phyloP scores from a whole-genome alignment of 768 basidiomycete species.

The Tricholoma flavovirens region DNA sequence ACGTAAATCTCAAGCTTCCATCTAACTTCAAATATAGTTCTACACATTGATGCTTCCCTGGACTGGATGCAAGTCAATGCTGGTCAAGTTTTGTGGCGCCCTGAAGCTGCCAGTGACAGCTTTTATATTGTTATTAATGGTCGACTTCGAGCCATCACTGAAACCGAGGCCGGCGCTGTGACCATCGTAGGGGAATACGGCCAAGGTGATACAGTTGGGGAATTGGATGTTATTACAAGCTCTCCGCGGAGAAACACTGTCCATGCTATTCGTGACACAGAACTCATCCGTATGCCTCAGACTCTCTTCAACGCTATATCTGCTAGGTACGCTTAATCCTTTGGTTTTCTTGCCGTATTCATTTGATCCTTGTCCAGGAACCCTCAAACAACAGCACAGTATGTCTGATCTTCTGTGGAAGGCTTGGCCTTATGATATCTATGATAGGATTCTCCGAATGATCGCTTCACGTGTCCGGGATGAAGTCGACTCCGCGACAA shows the following conservation, averaged over 20 bases:
- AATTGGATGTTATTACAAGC: constrained; percentile 95
- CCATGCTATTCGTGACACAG: constrained; percentile 97
- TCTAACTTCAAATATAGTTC: constrained; percentile 42
- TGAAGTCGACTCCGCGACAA: constrained; percentile 65
- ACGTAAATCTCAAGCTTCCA: neutral
- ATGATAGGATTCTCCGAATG: constrained; percentile 64
- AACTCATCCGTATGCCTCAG: constrained; percentile 93
- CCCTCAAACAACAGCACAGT: constrained; percentile 83
- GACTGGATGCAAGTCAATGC: constrained; percentile 99
- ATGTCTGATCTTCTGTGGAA: constrained; percentile 17
- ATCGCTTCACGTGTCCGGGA: constrained; percentile 90
- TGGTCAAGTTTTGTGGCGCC: constrained; percentile 91
- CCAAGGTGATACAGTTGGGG: constrained; percentile 95
- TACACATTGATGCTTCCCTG: constrained; percentile 94
- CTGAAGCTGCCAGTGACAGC: constrained; percentile 86
- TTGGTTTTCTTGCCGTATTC: neutral
- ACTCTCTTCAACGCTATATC: constrained; percentile 98
- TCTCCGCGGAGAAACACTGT: constrained; percentile 83
- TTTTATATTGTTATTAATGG: constrained; percentile 99
- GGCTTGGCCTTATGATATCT: constrained; percentile 2
- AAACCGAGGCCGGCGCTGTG: constrained; percentile 70
- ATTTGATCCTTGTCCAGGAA: constrained; percentile 40
- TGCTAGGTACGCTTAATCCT: constrained; percentile 47
- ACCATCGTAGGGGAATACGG: constrained; percentile 90
- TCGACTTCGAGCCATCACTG: constrained; percentile 83